Base-by-base conservation (phyloP, 495 filamentous ascomycete species). In the Coniosporium apollinis region DNA sequence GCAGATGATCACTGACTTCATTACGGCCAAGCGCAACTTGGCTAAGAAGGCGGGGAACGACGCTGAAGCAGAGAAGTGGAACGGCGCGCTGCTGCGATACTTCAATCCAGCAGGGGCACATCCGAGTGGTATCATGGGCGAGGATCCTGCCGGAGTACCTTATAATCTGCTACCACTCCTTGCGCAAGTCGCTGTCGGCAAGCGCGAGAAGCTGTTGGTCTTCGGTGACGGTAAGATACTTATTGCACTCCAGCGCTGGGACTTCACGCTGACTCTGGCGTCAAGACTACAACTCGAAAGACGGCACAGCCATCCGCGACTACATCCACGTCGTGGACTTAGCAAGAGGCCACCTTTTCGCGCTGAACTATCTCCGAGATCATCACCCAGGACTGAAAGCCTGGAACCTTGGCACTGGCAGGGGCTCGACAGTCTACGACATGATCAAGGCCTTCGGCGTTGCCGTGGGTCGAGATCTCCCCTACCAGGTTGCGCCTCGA, bases 101-200 rank as follows among this genome's bases (percentile, higher is more conserved):
- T 97, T 97, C 67, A 97, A 97, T 67, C 89, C 89, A 21, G 82
- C 79, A 36, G 89, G 89, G 51, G 77, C 84, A 21, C 89, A 97
- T 58, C 89, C 89, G 30, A 87, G 72, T 52, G 89, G 89, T 41
- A 74, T 97, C 58, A 97, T 97, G 91, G 89, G 89, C 36, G 89
- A 97, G 60, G 86, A 97, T 58, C 89, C 89, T 22, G 79, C 87
- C 55, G 89, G 89, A 43, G 75, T 93, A 19, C 89, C 89, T 2
- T 96, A 83, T 67, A 97, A 97, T 65, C 66, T 97, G 39, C 72
- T 97, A 15, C 89, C 89, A 5, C 65, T 97, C 41, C 69, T 96
- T 19, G 89, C 85, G 22, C 89, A 96, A 61, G 89, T 97, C 11
- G 89, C 89, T 22, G 82, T 87, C 19, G 91, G 89, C 41, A 85